These are phyloP conservation scores for Xylariomycetidae sp. DNA, from an alignment of 2,329 filamentous ascomycete species.

Conservation along the genomic window DNA sequence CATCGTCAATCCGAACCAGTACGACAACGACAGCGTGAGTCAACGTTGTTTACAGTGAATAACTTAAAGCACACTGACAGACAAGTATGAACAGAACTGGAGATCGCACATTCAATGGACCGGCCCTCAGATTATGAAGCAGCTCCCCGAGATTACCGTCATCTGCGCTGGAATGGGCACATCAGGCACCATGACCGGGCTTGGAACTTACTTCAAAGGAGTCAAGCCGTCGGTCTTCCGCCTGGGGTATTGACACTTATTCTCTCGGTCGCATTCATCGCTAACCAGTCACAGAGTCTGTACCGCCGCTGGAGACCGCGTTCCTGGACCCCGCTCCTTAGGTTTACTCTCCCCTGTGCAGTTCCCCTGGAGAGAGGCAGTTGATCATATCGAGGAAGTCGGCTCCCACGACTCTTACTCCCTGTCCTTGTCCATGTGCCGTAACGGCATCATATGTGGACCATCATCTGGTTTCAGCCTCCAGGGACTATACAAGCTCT, in stretches of 20 bases:
- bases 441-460: constrained; percentile 54
- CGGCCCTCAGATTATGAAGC: constrained; percentile 51
- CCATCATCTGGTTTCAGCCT: constrained; percentile 59
- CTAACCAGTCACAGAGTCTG: constrained; percentile 40
- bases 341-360: constrained; percentile 43
- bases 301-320: constrained; percentile 51
- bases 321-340: constrained; percentile 54
- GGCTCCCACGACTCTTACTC: constrained; percentile 49
- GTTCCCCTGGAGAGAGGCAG: constrained; percentile 54
- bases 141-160: constrained; percentile 22
- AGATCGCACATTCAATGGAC: constrained; percentile 54
- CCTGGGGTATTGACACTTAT: constrained; percentile 18
- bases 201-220: constrained; percentile 46
- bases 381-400: constrained; percentile 54
- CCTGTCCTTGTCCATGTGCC: constrained; percentile 48
- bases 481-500: constrained; percentile 43
- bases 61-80: too few species aligned
- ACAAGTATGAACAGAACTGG: constrained; percentile 38
- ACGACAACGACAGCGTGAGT: constrained; percentile 43
- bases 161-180: constrained; percentile 46
- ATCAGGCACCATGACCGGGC: constrained; percentile 45
- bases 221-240: constrained; percentile 42
- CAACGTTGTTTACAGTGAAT: too few species aligned
- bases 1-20: constrained; percentile 51
- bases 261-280: neutral